Evolutionary conservation across 129 eudicot genomes (phyloP).

Genomic region (Chrysanthemum lavandulifolium): DNA sequence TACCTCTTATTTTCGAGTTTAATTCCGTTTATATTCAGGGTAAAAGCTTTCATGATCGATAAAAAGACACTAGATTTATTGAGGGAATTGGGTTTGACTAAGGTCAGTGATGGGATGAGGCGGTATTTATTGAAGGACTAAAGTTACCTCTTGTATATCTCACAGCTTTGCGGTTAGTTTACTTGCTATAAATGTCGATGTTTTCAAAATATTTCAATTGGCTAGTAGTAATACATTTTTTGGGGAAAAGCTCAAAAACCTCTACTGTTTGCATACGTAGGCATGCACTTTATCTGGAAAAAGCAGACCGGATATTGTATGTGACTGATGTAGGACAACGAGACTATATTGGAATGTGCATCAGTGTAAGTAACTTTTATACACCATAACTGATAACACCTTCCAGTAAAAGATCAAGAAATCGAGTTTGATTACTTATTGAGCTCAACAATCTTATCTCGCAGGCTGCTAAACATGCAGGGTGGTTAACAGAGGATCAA

Average conservation of each 20-base stretch:
- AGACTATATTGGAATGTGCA: neutral
- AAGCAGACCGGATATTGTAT: constrained; percentile 2
- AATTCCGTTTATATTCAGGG: neutral
- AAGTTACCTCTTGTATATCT: neutral
- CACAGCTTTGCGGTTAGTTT: constrained; percentile 4
- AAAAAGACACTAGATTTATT: neutral
- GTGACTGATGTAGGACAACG: constrained; percentile 9
- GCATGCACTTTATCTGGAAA: neutral
- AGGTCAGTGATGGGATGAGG: neutral
- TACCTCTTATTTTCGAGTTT: neutral
- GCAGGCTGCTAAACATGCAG: neutral
- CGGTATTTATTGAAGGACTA: too few species aligned
- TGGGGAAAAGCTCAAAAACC: neutral
- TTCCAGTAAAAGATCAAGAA: neutral
- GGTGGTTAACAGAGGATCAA: neutral
- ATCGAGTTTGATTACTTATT: neutral
- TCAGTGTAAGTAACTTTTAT: neutral
- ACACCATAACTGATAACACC: neutral
- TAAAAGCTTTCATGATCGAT: neutral
- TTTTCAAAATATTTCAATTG: neutral
- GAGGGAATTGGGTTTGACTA: neutral
- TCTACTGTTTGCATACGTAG: neutral
- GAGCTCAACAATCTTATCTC: neutral
- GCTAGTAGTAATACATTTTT: neutral
- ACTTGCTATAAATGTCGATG: neutral